Evolutionary conservation across 2,329 filamentous ascomycete species (phyloP), one percentile per base, ranked within the genome.

Genomic region (Stagonosporopsis rhizophila): DNA sequence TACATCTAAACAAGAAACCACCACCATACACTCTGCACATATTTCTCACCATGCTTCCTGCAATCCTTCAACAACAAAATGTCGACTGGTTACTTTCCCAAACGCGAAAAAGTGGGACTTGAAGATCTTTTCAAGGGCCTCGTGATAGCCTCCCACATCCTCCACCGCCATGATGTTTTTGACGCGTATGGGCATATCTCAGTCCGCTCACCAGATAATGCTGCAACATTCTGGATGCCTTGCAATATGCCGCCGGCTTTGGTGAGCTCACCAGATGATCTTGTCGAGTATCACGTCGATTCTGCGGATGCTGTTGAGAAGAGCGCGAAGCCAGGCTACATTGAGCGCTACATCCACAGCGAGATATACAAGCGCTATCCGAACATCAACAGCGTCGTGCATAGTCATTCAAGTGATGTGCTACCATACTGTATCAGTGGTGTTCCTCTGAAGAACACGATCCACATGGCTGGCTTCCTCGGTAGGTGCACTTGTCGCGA

Each of bases 161-260:
- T 85, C 1, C 80, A 84, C 66, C 66, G 81, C 52, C 74, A 84
- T 44, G 74, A 74, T 42, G 75, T 85, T 7, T 66, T 86, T 32
- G 83, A 85, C 54, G 82, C 80, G 0, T 85, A 82, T 62, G 82
- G 83, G 17, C 83, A 86, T 60, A 73, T 86, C 12, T 84, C 82
- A 2, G 74, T 83, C 19, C 77, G 83, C 6, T 79, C 83, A 52
- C 82, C 83, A 7, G 71, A 74, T 32, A 78, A 82, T 9, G 65
- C 77, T 1, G 67, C 76, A 2, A 80, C 77, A 0, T 81, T 81
- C 67, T 81, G 78, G 73, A 75, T 82, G 64, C 72, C 78, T 17
- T 71, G 69, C 41, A 74, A 73, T n/a, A 73, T 79, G 30, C 71
- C 79, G 1, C 79, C 80, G 4, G 79, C 79, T 0, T 65, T 81